A percentile compares a stretch with the other conserved stretches of the same genome.
Evolutionary conservation across 108 stramenopile genomes (phyloP).

Genomic region (Epipyxis sp.): DNA sequence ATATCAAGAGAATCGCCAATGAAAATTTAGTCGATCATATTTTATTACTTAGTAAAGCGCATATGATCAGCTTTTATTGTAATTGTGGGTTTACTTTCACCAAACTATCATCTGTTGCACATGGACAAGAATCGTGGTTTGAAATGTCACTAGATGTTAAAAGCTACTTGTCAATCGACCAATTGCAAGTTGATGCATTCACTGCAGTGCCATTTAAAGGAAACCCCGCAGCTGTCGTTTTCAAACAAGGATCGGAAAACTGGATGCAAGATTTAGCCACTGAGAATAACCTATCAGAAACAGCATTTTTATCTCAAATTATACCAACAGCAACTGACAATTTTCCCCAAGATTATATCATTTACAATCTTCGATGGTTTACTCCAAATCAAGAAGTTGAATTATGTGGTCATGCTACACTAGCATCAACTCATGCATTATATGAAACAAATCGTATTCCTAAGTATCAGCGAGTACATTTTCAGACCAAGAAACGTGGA

Average conservation of each 20-base stretch:
- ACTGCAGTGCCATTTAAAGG: slow-evolving; percentile 68
- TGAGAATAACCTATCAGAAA: slow-evolving; percentile 89
- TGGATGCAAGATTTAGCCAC: slow-evolving; percentile 85
- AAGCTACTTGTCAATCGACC: neutral
- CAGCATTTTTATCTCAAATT: slow-evolving; percentile 68
- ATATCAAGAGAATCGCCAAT: neutral
- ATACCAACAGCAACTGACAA: neutral
- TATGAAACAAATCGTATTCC: slow-evolving; percentile 37
- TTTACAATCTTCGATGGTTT: slow-evolving; percentile 34
- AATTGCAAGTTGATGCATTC: slow-evolving; percentile 71
- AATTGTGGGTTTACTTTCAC: slow-evolving; percentile 68
- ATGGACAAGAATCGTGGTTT: slow-evolving; percentile 69
- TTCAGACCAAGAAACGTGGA: slow-evolving; percentile 47
- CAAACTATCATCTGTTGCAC: slow-evolving; percentile 60
- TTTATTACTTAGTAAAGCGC: slow-evolving; percentile 65
- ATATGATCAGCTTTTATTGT: slow-evolving; percentile 70
- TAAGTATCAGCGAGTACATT: slow-evolving; percentile 11
- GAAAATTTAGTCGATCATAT: slow-evolving; percentile 36
- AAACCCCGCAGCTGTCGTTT: slow-evolving; percentile 91
- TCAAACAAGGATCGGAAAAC: slow-evolving; percentile 55
- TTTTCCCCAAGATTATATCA: neutral
- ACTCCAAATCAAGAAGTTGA: slow-evolving; percentile 72
- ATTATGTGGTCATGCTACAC: slow-evolving; percentile 82
- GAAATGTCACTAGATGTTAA: slow-evolving; percentile 60
- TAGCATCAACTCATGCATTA: slow-evolving; percentile 54